phyloP scores from a whole-genome alignment of 305 asterid genomes.

The Coffea humblotiana region DNA sequence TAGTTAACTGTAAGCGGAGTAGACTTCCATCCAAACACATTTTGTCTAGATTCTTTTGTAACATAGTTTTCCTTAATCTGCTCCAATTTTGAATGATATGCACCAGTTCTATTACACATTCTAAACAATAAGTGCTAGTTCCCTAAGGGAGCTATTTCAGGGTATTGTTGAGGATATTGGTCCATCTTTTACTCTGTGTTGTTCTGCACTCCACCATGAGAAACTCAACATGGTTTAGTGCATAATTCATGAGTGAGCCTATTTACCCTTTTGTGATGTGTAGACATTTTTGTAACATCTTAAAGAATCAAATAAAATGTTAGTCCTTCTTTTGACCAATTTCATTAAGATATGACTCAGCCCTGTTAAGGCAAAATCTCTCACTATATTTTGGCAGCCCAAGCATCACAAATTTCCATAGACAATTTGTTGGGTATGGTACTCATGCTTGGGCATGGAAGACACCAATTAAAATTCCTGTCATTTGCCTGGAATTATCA shows the following conservation, averaged over 20 bases:
- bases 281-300: background rate
- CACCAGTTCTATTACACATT: background rate
- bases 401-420: background rate
- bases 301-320: background rate
- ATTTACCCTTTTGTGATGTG: background rate
- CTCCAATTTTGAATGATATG: background rate
- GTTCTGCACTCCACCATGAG: background rate
- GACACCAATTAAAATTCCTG: background rate
- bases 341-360: background rate
- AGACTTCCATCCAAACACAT: background rate
- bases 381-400: background rate
- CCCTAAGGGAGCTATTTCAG: background rate
- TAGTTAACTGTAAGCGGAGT: background rate
- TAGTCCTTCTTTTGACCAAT: background rate
- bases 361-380: background rate
- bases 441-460: background rate
- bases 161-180: background rate
- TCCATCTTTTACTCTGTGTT: too few species aligned
- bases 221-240: background rate
- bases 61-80: background rate
- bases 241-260: background rate
- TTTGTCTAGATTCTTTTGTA: background rate
- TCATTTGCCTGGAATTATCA: background rate
- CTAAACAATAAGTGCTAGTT: background rate
- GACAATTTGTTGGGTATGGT: background rate